Percentiles rank a stretch among this genome's conserved stretches.
These are phyloP conservation scores for Metschnikowia matae DNA, from an alignment of 805 yeast species.

Conservation along the genomic window DNA sequence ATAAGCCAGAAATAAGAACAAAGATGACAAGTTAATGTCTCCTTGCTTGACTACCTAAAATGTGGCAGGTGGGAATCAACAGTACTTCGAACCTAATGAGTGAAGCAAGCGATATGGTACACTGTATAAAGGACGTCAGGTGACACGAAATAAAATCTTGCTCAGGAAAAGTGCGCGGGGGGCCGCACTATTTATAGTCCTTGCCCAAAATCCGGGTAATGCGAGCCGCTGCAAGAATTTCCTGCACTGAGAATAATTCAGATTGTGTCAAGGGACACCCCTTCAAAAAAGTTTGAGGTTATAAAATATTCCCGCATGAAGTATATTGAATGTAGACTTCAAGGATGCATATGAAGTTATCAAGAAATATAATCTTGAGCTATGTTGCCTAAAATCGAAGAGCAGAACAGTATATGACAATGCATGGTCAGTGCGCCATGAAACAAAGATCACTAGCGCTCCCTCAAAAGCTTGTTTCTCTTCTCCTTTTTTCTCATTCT, in stretches of 20 bases:
- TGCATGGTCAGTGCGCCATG: not conserved
- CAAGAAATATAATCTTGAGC: not conserved
- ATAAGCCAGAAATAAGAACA: constrained; percentile 8
- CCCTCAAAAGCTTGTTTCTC: constrained; percentile 89
- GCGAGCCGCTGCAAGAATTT: not conserved
- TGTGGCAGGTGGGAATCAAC: constrained; percentile 3
- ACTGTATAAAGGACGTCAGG: constrained; percentile 15
- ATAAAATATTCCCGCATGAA: not conserved
- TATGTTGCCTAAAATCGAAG: not conserved
- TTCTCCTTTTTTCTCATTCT: constrained; percentile 87
- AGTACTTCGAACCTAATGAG: constrained; percentile 10
- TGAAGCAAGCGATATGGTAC: constrained; percentile 8
- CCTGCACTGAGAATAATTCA: not conserved
- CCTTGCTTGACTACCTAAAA: constrained; percentile 19
- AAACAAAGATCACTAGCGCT: constrained; percentile 48
- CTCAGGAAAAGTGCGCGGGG: constrained; percentile 10
- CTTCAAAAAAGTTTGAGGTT: not conserved
- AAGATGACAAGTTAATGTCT: constrained; percentile 44
- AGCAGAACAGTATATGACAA: not conserved
- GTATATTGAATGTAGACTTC: not conserved
- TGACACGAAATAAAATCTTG: constrained; percentile 13
- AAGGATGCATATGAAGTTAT: not conserved
- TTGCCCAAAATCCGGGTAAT: constrained; percentile 22
- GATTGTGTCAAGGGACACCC: not conserved
- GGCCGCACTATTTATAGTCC: constrained; percentile 23